Conservation (phyloP, 2,329 filamentous ascomycete species). For the Hirsutella rhossiliensis region DNA sequence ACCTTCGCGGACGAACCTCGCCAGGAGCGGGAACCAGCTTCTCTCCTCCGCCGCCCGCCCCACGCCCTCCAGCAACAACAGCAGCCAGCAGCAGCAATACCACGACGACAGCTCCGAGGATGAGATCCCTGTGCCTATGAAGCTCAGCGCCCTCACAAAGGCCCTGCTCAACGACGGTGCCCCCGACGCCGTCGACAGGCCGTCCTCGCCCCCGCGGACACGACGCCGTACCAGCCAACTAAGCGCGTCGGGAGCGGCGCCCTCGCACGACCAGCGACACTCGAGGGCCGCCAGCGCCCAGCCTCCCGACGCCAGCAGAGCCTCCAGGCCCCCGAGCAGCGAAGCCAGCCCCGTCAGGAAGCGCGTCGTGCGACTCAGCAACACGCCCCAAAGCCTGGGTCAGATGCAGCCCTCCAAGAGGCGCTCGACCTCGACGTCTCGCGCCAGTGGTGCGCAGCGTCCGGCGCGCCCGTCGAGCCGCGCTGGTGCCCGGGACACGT, state of each 20-base stretch:
- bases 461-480: constrained; percentile 21
- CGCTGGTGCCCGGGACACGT: constrained; percentile 27
- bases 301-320: constrained; percentile 16
- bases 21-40: constrained; percentile 33
- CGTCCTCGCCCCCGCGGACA: constrained; percentile 32
- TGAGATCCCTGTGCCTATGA: constrained; percentile 83
- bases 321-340: constrained; percentile 28
- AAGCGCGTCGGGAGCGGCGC: constrained; percentile 21
- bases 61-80: constrained; percentile 8
- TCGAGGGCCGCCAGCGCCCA: constrained; percentile 37
- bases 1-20: constrained; percentile 31
- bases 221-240: constrained; percentile 37
- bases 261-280: constrained; percentile 29
- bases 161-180: constrained; percentile 61
- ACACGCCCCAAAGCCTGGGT: constrained; percentile 31
- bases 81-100: constrained; percentile 31
- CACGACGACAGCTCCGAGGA: constrained; percentile 83
- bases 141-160: constrained; percentile 85
- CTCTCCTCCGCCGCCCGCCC: constrained; percentile 14
- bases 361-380: constrained; percentile 45
- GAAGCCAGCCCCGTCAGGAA: constrained; percentile 43
- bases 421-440: constrained; percentile 38
- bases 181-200: constrained; percentile 28
- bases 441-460: constrained; percentile 13
- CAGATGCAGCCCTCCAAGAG: constrained; percentile 29